These are phyloP conservation scores for Lanmaoa rubissima DNA, from an alignment of 768 basidiomycete genomes.

Conservation along the genomic window DNA sequence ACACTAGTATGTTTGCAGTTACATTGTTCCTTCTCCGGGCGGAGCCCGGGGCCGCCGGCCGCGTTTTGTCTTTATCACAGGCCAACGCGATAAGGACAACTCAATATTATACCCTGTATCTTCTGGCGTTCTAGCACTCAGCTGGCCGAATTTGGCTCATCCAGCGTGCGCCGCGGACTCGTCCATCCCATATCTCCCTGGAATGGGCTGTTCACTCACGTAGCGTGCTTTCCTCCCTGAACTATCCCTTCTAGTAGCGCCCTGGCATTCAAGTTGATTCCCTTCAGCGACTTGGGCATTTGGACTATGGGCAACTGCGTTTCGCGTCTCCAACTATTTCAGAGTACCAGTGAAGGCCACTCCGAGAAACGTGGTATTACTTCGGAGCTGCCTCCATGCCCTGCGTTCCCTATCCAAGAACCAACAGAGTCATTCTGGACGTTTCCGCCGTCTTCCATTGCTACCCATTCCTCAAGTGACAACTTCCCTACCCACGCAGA, in stretches of 20 bases:
- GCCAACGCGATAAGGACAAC: not conserved
- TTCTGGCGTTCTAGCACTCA: not conserved
- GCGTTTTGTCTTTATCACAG: slow-evolving; percentile 15
- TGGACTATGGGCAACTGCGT: slow-evolving; percentile 27
- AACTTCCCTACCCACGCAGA: slow-evolving; percentile 53
- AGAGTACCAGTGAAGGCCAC: not conserved
- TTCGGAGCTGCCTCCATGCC: slow-evolving; percentile 7
- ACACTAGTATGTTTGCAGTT: no score
- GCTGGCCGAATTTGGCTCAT: not conserved
- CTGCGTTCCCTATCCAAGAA: slow-evolving; percentile 51
- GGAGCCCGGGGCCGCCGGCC: not conserved
- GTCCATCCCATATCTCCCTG: slow-evolving; percentile 15
- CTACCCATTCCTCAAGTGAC: slow-evolving; percentile 25
- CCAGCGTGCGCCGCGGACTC: not conserved
- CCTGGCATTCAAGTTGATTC: not conserved
- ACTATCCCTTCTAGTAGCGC: not conserved
- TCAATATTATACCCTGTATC: not conserved
- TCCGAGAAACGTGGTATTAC: slow-evolving; percentile 1
- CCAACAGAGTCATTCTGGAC: slow-evolving; percentile 67
- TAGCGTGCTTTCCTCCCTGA: not conserved
- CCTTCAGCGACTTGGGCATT: slow-evolving; percentile 1
- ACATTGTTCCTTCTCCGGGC: not conserved
- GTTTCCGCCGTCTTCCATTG: slow-evolving; percentile 48
- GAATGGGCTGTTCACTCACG: slow-evolving; percentile 8
- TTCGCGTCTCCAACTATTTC: slow-evolving; percentile 12